These are phyloP conservation scores for Monosporozyma solicola DNA, from an alignment of 805 yeast species.

Conservation along the genomic window DNA sequence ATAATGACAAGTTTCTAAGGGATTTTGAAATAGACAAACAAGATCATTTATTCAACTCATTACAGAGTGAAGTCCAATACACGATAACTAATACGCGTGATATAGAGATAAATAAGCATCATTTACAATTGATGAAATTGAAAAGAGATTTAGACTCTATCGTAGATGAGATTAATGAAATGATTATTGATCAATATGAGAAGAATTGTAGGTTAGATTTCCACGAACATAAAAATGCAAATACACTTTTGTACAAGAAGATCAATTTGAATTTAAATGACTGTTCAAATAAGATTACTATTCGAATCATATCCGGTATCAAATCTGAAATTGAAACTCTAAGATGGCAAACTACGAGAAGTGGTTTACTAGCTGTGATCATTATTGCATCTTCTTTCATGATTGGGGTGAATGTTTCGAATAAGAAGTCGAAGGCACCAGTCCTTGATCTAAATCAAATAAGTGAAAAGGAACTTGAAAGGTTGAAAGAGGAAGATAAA, in stretches of 20 bases:
- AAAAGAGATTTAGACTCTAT: slow-evolving; percentile 65
- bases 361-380: slow-evolving; percentile 73
- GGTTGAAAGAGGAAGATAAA: slow-evolving; percentile 1
- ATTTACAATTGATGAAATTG: slow-evolving; percentile 55
- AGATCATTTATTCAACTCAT: slow-evolving; percentile 81
- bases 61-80: slow-evolving; percentile 74
- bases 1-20: slow-evolving; percentile 26
- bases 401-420: slow-evolving; percentile 39
- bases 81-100: slow-evolving; percentile 71
- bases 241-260: slow-evolving; percentile 62
- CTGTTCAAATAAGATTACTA: slow-evolving; percentile 72
- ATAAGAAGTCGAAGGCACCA: slow-evolving; percentile 16
- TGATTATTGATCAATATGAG: slow-evolving; percentile 46
- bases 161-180: slow-evolving; percentile 66
- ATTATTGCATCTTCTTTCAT: slow-evolving; percentile 54
- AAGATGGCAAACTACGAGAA: slow-evolving; percentile 87
- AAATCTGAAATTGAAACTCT: slow-evolving; percentile 80
- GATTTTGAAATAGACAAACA: slow-evolving; percentile 77
- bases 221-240: slow-evolving; percentile 79
- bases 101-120: slow-evolving; percentile 54
- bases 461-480: not conserved
- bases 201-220: slow-evolving; percentile 77
- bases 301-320: slow-evolving; percentile 71
- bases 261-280: slow-evolving; percentile 69
- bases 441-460: not conserved